Percentiles rank a stretch among this genome's conserved stretches.
Evolutionary conservation across 2,329 filamentous ascomycete genomes (phyloP).

Genomic region (Pyrenochaeta sp.): DNA sequence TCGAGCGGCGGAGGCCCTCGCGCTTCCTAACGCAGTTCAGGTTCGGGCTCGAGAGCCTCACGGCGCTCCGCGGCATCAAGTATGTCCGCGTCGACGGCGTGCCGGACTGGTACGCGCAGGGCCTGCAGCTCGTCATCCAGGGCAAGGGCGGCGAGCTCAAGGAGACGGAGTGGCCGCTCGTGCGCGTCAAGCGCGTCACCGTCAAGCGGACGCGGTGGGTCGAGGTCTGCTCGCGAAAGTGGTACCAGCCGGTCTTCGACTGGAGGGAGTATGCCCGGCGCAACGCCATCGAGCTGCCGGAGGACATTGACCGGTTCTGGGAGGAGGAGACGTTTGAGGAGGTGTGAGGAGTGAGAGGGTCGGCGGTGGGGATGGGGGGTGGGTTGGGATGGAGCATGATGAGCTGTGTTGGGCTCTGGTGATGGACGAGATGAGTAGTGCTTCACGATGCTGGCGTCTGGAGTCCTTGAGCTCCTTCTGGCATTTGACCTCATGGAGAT

Average conservation of each 20-base stretch:
- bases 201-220: slow-evolving; percentile 6
- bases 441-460: no score
- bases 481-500: no score
- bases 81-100: slow-evolving; percentile 20
- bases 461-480: no score
- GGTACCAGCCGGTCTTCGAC: slow-evolving; percentile 28
- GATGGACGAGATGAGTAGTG: no score
- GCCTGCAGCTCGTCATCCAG: slow-evolving; percentile 27
- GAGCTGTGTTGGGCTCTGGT: no score
- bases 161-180: slow-evolving; percentile 24
- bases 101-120: slow-evolving; percentile 27
- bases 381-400: no score
- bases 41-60: slow-evolving; percentile 26
- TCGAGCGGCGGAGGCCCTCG: no score
- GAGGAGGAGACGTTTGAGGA: neutral
- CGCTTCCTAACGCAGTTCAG: no score
- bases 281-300: slow-evolving; percentile 19
- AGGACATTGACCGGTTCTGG: slow-evolving; percentile 12
- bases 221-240: slow-evolving; percentile 15
- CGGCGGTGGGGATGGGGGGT: no score
- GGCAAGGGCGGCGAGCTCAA: slow-evolving; percentile 26
- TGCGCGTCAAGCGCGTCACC: slow-evolving; percentile 9
- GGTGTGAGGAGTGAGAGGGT: no score
- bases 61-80: slow-evolving; percentile 22
- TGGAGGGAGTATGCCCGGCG: slow-evolving; percentile 34